phyloP scores from a whole-genome alignment of 192 early-diverging fungal genomes.

The Entomortierella lignicola region DNA sequence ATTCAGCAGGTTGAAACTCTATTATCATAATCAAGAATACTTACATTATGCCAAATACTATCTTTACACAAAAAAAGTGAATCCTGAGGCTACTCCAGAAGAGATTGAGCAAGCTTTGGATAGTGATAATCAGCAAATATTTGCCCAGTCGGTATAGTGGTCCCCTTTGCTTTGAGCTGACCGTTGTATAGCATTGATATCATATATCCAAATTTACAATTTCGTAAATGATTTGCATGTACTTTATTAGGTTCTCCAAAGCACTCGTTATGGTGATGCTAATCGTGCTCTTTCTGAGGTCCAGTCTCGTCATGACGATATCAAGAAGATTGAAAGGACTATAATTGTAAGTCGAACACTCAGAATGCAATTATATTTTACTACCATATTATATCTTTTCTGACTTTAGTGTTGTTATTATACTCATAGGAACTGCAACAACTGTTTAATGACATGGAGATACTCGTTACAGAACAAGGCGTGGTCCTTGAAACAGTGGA shows the following conservation, averaged over 20 bases:
- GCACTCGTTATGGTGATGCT: slow-evolving; percentile 77
- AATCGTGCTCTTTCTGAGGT: slow-evolving; percentile 82
- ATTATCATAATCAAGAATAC: background rate
- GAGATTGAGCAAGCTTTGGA: slow-evolving; percentile 83
- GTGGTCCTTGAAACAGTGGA: slow-evolving; percentile 80
- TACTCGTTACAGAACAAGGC: slow-evolving; percentile 81
- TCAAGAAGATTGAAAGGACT: slow-evolving; percentile 88
- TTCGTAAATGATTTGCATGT: background rate
- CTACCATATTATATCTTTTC: background rate
- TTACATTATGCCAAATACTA: background rate
- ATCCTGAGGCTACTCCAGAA: slow-evolving; percentile 79
- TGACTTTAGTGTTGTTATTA: background rate
- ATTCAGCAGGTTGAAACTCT: background rate
- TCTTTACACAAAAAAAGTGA: slow-evolving; percentile 61
- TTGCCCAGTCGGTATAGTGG: slow-evolving; percentile 80
- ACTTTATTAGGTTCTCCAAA: slow-evolving; percentile 69
- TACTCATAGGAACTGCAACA: slow-evolving; percentile 81
- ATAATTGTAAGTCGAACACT: slow-evolving; percentile 70
- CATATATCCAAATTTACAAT: background rate
- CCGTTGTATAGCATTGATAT: no score
- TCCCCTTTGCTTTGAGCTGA: background rate
- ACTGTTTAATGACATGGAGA: slow-evolving; percentile 90
- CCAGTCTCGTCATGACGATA: slow-evolving; percentile 86
- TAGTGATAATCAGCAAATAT: slow-evolving; percentile 78
- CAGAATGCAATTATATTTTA: background rate